Base-by-base conservation (phyloP, 2,329 filamentous ascomycete species). In the Nigrospora osmanthi region DNA sequence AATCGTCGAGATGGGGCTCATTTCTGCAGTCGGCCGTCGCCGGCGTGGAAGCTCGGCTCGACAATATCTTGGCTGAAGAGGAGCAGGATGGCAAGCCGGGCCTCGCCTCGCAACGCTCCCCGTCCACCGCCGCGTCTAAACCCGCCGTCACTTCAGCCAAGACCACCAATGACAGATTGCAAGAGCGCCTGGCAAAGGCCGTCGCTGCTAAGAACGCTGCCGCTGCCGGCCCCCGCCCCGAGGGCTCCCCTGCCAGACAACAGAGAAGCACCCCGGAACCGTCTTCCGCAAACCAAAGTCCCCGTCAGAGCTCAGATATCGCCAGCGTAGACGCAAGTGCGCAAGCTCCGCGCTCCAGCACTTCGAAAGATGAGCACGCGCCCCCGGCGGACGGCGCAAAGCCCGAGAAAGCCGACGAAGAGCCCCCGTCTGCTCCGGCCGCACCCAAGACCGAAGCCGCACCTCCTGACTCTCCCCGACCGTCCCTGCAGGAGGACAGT, bases 1-100 rank as follows among this genome's bases (percentile, higher is more conserved):
- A 78, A 53, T 70, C 75, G 49, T 77, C 78, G 42, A 77, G 78
- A 80, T 89, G 86, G 86, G 85, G 84, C 38, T 81, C 81, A 31
- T 85, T 95, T 61, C 76, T 96, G 48, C 87, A 89, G 52, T 88
- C 91, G 65, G 90, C 91, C 51, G 89, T 97, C 49, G 89, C 90
- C 44, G 90, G 90, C 49, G 86, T 98, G 47, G 93, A 98, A 69
- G 94, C 90, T 48, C 83, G 87, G 37, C 78, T 98, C 48, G 93
- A 98, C 64, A 90, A 80, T 41, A 95, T 98, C 47, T 76, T 98
- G 49, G 82, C 89, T 44, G 90, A 96, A 53, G 82, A 87, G 45
- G 81, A 84, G 37, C 78, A 79, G 40, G 63, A 65, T 31, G 65
- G 66, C 42, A 70, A 66, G 42, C 67, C 69, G 35, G 54, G 63